phyloP scores from a whole-genome alignment of 345 rosid species.

The Eucalyptus dawsonii region DNA sequence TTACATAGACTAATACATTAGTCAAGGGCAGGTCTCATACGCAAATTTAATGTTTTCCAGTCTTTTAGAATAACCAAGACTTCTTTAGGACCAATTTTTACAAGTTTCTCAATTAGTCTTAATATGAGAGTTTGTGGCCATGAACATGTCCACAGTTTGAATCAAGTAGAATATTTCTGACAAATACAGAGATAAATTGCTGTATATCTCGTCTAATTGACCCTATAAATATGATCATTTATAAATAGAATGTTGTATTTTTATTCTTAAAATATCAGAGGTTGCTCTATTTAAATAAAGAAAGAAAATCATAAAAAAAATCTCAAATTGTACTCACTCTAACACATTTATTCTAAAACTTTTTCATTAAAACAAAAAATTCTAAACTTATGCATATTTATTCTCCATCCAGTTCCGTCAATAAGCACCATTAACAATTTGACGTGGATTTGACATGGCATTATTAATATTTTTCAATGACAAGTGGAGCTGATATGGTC shows the following conservation, averaged over 20 bases:
- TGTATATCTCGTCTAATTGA: background rate
- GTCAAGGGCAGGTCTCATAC: background rate
- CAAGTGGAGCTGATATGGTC: no score
- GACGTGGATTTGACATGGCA: no score
- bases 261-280: no score
- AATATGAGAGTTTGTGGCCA: background rate
- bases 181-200: no score
- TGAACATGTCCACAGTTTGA: background rate
- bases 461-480: no score
- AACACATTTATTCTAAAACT: background rate
- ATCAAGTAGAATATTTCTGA: background rate
- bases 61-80: background rate
- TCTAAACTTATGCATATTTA: no score
- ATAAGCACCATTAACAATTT: no score
- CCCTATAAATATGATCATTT: background rate
- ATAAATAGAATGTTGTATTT: background rate
- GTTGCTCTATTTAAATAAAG: background rate
- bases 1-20: background rate
- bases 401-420: no score
- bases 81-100: background rate
- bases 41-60: background rate
- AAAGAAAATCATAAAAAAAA: no score
- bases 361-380: no score
- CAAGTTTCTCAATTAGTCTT: background rate
- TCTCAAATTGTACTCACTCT: background rate